phyloP scores from a whole-genome alignment of 371 early-diverging fungal genomes.

The Mortierella sp. region DNA sequence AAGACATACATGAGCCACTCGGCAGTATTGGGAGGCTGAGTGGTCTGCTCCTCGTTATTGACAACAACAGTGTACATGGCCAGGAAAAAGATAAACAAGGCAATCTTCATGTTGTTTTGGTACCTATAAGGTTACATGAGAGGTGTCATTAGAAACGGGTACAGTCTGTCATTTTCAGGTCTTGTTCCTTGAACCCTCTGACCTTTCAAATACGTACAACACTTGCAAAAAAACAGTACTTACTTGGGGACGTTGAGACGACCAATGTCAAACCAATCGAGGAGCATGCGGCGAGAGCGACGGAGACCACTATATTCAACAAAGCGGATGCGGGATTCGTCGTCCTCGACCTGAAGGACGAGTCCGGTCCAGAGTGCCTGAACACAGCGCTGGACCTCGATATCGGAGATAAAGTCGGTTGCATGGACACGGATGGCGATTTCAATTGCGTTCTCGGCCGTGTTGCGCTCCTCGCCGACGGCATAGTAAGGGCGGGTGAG shows the following conservation, averaged over 20 bases:
- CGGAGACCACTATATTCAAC: constrained; percentile 52
- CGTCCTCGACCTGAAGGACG: constrained; percentile 54
- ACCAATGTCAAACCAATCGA: constrained; percentile 55
- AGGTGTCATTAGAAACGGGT: too few species aligned
- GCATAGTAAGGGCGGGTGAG: constrained; percentile 46
- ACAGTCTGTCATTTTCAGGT: too few species aligned
- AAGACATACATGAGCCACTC: constrained; percentile 55
- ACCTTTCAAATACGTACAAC: too few species aligned
- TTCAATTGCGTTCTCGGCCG: constrained; percentile 55
- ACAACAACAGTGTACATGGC: constrained; percentile 54
- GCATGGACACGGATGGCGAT: constrained; percentile 60
- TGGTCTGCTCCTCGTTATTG: constrained; percentile 21
- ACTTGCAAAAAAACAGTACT: neutral
- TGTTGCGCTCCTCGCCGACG: constrained; percentile 35
- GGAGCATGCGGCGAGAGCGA: constrained; percentile 31
- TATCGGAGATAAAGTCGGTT: constrained; percentile 55
- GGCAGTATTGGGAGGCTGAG: constrained; percentile 19
- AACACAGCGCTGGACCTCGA: constrained; percentile 57
- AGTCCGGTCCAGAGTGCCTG: constrained; percentile 60
- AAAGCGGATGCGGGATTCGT: constrained; percentile 50
- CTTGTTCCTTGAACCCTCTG: too few species aligned
- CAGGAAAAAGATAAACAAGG: constrained; percentile 54
- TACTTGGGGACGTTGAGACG: constrained; percentile 58
- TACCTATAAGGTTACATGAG: constrained; percentile 30
- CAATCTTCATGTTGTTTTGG: constrained; percentile 56